Conservation (phyloP, 768 basidiomycete species). For the Mycena rosella region DNA sequence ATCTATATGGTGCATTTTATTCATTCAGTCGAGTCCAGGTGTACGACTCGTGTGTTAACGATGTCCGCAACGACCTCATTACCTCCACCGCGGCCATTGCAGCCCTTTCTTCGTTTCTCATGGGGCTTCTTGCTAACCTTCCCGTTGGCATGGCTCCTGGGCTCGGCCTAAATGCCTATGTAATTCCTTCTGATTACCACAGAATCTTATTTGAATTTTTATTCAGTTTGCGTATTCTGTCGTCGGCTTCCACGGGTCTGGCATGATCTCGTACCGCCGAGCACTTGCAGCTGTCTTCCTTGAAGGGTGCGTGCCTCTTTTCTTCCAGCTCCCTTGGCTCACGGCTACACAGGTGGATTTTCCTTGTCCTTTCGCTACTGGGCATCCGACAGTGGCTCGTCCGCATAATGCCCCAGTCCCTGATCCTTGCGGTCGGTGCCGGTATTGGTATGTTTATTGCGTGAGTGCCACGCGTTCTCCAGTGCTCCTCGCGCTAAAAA, state of each 20-base stretch:
- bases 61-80: slow-evolving; percentile 83
- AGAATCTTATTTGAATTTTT: background rate
- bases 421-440: slow-evolving; percentile 86
- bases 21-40: too few species aligned
- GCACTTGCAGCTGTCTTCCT: slow-evolving; percentile 89
- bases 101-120: slow-evolving; percentile 80
- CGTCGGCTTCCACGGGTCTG: slow-evolving; percentile 85
- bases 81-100: slow-evolving; percentile 85
- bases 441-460: slow-evolving; percentile 93
- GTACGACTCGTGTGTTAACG: slow-evolving; percentile 71
- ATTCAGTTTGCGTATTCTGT: slow-evolving; percentile 88
- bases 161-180: slow-evolving; percentile 86
- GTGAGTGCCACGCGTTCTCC: slow-evolving; percentile 53
- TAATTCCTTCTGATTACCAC: slow-evolving; percentile 50
- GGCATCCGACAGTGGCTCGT: slow-evolving; percentile 93
- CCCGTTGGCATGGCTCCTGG: slow-evolving; percentile 92
- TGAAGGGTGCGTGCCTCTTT: slow-evolving; percentile 72
- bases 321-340: background rate
- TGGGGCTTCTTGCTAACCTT: slow-evolving; percentile 89
- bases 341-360: slow-evolving; percentile 69
- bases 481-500: background rate
- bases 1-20: too few species aligned
- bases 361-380: slow-evolving; percentile 82
- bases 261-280: slow-evolving; percentile 79
- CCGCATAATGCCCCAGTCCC: slow-evolving; percentile 90